Conservation (phyloP, 495 filamentous ascomycete species). For the Paragyromitra xinjiangensis region DNA sequence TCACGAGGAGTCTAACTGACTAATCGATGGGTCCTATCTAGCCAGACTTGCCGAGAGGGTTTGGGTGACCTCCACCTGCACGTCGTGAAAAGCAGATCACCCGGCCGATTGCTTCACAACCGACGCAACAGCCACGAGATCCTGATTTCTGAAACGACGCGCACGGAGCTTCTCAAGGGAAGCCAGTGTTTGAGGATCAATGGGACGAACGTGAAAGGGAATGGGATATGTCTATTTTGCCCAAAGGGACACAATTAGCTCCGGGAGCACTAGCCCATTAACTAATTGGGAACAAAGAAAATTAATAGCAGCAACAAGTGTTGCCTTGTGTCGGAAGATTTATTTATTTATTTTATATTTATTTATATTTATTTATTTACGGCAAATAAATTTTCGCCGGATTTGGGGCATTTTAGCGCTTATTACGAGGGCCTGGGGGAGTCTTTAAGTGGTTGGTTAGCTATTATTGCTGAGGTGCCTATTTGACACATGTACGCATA, state of each 20-base stretch:
- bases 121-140: constrained; percentile 27
- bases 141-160: constrained; percentile 50
- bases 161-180: constrained; percentile 50
- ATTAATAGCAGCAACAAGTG: constrained; percentile 34
- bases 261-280: constrained; percentile 22
- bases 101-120: constrained; percentile 43
- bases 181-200: constrained; percentile 46
- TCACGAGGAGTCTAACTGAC: constrained; percentile 26
- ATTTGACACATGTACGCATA: constrained; percentile 41
- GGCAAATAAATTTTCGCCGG: constrained; percentile 20
- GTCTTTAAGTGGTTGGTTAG: constrained; percentile 41
- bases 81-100: constrained; percentile 47
- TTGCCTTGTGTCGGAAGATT: constrained; percentile 27
- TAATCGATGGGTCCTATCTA: constrained; percentile 40
- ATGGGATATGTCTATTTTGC: constrained; percentile 18
- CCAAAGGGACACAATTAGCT: constrained; percentile 23
- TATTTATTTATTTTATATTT: constrained; percentile 37
- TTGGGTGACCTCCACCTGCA: constrained; percentile 22
- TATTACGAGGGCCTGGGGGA: constrained; percentile 35
- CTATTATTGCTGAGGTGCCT: constrained; percentile 44
- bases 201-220: constrained; percentile 31
- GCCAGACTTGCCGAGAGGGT: constrained; percentile 14
- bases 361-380: constrained; percentile 35
- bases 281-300: constrained; percentile 41
- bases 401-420: constrained; percentile 45